These are phyloP conservation scores for Oryza longistaminata DNA, from an alignment of 176 grass and related monocot species.

Conservation along the genomic window DNA sequence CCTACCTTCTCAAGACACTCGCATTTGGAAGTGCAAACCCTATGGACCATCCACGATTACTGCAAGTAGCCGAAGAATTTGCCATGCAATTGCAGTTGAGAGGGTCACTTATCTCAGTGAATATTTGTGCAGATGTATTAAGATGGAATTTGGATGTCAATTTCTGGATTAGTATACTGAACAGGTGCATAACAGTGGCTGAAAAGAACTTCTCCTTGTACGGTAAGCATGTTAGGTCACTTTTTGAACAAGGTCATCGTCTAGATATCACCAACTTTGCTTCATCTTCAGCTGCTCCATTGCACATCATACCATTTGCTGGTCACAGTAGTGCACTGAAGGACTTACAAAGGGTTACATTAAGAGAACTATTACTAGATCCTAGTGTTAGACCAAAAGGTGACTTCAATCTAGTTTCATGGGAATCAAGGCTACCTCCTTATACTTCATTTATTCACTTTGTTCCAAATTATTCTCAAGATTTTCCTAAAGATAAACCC, in stretches of 20 bases:
- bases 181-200: not conserved
- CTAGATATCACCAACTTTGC: not conserved
- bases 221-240: not conserved
- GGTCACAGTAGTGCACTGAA: not conserved
- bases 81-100: not conserved
- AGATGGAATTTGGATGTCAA: not conserved
- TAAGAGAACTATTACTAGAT: not conserved
- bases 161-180: not conserved
- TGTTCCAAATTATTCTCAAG: not conserved
- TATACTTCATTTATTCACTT: constrained; percentile 10
- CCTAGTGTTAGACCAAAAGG: not conserved
- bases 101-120: not conserved
- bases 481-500: not conserved
- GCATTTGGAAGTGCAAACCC: not conserved
- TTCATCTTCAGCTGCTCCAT: not conserved
- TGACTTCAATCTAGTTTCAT: not conserved
- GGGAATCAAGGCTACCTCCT: constrained; percentile 13
- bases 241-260: not conserved
- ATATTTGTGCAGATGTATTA: not conserved
- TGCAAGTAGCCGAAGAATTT: not conserved
- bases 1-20: not conserved
- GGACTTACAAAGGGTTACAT: not conserved
- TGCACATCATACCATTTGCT: not conserved
- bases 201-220: not conserved
- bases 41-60: not conserved